Evolutionary conservation across 768 basidiomycete species (phyloP), one percentile per base, ranked within the genome.

Genomic region (Phylloporus arenicola): DNA sequence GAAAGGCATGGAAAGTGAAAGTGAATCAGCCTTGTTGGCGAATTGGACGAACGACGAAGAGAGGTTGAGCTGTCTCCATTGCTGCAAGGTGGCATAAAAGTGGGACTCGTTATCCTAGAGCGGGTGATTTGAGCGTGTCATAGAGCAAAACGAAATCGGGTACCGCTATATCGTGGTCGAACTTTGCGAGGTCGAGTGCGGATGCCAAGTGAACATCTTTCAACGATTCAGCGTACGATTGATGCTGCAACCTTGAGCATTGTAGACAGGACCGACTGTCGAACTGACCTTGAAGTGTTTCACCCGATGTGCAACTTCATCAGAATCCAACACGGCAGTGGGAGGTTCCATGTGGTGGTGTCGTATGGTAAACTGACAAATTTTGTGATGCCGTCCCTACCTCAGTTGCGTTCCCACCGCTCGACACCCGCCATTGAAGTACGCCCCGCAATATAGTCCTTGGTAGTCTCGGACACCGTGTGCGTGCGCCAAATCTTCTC

Each of bases 21-120:
- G 70, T 0, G 75, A 65, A 35, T 82, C 77, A 0, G 76, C 81
- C 53, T 76, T 75, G 50, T 76, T 73, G 3, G 84, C 81, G 60
- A 91, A 92, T 25, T 72, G 68, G 47, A 91, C 67, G 64, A 92
- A 93, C 1, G 81, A 74, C 1, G 86, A n/a, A n/a, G 79, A 3
- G 88, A 76, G 19, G 93, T 88, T 92, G 52, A 93, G 77, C 58
- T 92, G 85, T 56, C 78, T 72, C 84, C 86, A 88, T 60, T 88
- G 81, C 24, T 80, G 73, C 27, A 94, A 71, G 3, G 86, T 77
- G 56, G 80, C 75, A 47, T 84, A 81, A 59, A 94, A 92, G 62
- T 90, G 84, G 0, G 86, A 89, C 50, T 83, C 81, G 60, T 81
- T 79, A 55, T 92, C 86, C 86, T 90, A 48, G 2, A 56, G 29